Base-by-base conservation (phyloP, 2,329 filamentous ascomycete genomes). In the Alternaria ventricosa region DNA sequence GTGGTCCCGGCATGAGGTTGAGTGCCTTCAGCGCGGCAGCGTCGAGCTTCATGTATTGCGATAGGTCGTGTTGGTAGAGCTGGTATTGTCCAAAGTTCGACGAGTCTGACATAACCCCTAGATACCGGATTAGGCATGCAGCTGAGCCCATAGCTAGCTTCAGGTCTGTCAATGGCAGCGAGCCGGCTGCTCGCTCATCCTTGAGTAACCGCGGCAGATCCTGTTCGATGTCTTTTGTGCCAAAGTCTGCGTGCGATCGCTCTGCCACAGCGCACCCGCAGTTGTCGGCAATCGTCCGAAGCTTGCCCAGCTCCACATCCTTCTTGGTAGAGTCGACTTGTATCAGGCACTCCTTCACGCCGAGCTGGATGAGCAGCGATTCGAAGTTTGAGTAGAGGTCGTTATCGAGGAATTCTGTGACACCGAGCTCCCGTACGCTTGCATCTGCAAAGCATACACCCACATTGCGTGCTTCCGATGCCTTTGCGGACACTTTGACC, bases 381-480 rank as follows among this genome's bases (percentile, higher is more conserved):
- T 99, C 96, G 70, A 99, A 96, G 79, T 99, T 99, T 56, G 95
- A 98, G 83, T 96, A 99, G 10, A 97, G 86, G 77, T 99, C 96
- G 76, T 98, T 99, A 84, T 99, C 96, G n/a, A 97, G 87, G 70
- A 99, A 99, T 78, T 99, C 96, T 84, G 93, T 97, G 57, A 99
- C 94, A 9, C 96, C 96, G 3, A 99, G 87, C 83, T 99, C 96
- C 55, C 96, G 88, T 25, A 98, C 95, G 70, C 93, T 97, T 1
- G 96, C 96, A 84, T 99, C 96, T 8, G 96, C 96, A 77, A 99
- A 99, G 81, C 96, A 98, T 6, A 99, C 95, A 9, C 96, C 96
- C 0, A 99, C 91, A 68, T 88, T 92, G 49, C 96, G 87, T 6
- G 91, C 92, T 78, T 98, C 95, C 0, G 87, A 88, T 1, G 93